phyloP scores from a whole-genome alignment of 306 rosid species.

The Rosa rugosa region DNA sequence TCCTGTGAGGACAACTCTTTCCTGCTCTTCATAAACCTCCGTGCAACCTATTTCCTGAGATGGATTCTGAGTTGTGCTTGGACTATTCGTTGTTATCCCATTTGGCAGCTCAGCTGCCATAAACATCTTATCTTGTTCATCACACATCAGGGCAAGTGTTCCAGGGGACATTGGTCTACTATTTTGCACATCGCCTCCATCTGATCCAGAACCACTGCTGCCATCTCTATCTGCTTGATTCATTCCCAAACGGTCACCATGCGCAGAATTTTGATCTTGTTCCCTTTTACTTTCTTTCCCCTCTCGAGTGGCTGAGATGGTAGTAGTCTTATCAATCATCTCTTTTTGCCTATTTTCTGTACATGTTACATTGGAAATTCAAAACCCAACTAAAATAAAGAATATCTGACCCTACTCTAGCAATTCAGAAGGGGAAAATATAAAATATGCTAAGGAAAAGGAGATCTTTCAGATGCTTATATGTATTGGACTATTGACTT shows the following conservation, averaged over 20 bases:
- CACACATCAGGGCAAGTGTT: slow-evolving; percentile 76
- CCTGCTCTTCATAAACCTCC: slow-evolving; percentile 54
- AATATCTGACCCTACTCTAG: background rate
- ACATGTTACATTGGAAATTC: slow-evolving; percentile 29
- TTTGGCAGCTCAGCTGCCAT: slow-evolving; percentile 39
- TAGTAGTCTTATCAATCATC: slow-evolving; percentile 27
- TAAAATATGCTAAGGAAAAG: background rate
- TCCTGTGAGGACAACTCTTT: slow-evolving; percentile 56
- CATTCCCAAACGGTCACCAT: slow-evolving; percentile 26
- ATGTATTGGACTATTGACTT: background rate
- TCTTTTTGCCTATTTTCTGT: slow-evolving; percentile 39
- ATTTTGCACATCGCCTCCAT: slow-evolving; percentile 38
- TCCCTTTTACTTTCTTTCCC: slow-evolving; percentile 35
- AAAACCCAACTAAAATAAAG: slow-evolving; percentile 4
- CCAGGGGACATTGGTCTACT: slow-evolving; percentile 62
- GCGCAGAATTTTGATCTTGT: slow-evolving; percentile 21
- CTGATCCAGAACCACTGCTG: slow-evolving; percentile 30
- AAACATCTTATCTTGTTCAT: slow-evolving; percentile 57
- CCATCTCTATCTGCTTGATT: slow-evolving; percentile 38
- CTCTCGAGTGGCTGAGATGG: slow-evolving; percentile 38
- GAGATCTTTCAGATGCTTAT: background rate
- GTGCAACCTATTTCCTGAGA: slow-evolving; percentile 38
- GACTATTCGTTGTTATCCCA: slow-evolving; percentile 27
- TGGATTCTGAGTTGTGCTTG: slow-evolving; percentile 37
- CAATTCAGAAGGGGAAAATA: background rate